These are phyloP conservation scores for Melocanna baccifera DNA, from an alignment of 176 grass and related monocot species.

Conservation along the genomic window DNA sequence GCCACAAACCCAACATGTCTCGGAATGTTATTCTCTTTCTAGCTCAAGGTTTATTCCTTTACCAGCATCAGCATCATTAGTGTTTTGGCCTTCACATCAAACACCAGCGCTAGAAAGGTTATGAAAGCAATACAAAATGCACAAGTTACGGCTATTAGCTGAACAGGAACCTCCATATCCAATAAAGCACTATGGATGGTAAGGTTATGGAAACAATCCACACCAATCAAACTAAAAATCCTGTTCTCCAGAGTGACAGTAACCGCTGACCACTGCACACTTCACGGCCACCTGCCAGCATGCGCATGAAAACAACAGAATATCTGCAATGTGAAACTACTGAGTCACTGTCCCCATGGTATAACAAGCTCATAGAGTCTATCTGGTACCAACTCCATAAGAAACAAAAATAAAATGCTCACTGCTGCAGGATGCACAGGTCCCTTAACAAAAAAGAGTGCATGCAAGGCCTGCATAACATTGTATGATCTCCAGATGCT, in stretches of 20 bases:
- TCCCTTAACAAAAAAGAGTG: neutral
- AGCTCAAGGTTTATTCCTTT: neutral
- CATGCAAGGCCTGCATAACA: neutral
- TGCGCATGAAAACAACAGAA: neutral
- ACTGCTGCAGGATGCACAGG: neutral
- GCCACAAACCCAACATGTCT: constrained; percentile 6
- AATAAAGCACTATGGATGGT: constrained; percentile 11
- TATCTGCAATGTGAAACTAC: neutral
- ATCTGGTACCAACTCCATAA: neutral
- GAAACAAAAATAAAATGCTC: neutral
- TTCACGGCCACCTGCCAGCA: neutral
- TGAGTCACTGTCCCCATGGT: neutral
- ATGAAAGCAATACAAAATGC: neutral
- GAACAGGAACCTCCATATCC: constrained; percentile 2
- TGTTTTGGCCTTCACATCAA: neutral
- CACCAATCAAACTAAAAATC: constrained; percentile 5
- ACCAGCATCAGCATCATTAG: neutral
- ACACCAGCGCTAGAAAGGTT: neutral
- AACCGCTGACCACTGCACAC: neutral
- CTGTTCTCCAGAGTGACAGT: neutral
- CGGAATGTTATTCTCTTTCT: neutral
- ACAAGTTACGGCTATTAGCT: neutral
- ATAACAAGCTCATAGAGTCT: neutral
- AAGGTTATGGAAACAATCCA: neutral
- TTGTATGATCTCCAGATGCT: neutral